These are phyloP conservation scores for Elsinoe perseae DNA, from an alignment of 2,329 filamentous ascomycete genomes.

Conservation along the genomic window DNA sequence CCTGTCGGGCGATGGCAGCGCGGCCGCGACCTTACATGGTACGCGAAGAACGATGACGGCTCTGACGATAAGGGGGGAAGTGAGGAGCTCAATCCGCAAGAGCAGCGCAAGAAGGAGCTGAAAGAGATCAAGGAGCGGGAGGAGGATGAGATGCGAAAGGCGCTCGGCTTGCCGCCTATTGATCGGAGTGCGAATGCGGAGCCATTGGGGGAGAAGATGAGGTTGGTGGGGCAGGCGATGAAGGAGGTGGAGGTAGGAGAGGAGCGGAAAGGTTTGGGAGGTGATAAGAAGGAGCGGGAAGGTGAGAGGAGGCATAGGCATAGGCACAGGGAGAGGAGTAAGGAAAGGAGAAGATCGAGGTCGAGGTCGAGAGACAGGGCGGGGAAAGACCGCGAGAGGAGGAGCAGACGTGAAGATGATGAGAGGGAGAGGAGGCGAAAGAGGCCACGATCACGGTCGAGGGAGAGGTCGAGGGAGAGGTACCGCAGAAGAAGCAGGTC, in stretches of 20 bases:
- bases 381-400: slow-evolving; percentile 16
- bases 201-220: slow-evolving; percentile 33
- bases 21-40: slow-evolving; percentile 61
- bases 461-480: slow-evolving; percentile 25
- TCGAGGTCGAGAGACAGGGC: slow-evolving; percentile 20
- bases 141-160: slow-evolving; percentile 78
- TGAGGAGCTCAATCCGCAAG: slow-evolving; percentile 62
- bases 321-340: slow-evolving; percentile 21
- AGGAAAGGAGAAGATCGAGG: slow-evolving; percentile 22
- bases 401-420: slow-evolving; percentile 1
- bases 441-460: slow-evolving; percentile 22
- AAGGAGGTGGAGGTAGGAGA: slow-evolving; percentile 39
- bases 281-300: slow-evolving; percentile 19
- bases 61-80: slow-evolving; percentile 41
- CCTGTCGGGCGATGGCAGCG: slow-evolving; percentile 87
- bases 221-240: slow-evolving; percentile 49
- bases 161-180: slow-evolving; percentile 70
- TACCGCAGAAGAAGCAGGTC: slow-evolving; percentile 21
- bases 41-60: slow-evolving; percentile 51
- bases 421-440: slow-evolving; percentile 17
- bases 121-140: slow-evolving; percentile 81
- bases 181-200: slow-evolving; percentile 54
- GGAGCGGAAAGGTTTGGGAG: slow-evolving; percentile 32
- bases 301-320: slow-evolving; percentile 16
- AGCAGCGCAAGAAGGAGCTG: slow-evolving; percentile 49